Evolutionary conservation across 176 grass and related monocot species (phyloP).

Genomic region (Bolboschoenus planiculmis): DNA sequence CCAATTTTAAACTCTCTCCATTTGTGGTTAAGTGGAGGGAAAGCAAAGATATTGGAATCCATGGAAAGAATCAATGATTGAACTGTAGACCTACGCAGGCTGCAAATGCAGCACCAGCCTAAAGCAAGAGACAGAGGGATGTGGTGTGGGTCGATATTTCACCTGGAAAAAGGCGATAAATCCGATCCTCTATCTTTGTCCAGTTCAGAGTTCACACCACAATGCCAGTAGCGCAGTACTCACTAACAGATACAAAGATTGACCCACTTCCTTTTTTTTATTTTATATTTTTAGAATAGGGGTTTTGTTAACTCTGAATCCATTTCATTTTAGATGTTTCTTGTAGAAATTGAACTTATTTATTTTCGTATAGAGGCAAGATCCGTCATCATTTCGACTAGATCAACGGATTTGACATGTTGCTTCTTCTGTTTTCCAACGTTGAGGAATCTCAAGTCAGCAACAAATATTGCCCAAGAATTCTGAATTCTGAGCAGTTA

Average conservation of each 20-base stretch:
- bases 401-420: no score
- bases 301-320: no score
- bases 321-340: no score
- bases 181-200: not conserved
- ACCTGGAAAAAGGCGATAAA: conserved; percentile 24
- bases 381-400: no score
- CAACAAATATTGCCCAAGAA: no score
- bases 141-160: conserved; percentile 22
- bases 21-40: not conserved
- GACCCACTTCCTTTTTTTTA: not conserved
- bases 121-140: conserved; percentile 10
- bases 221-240: not conserved
- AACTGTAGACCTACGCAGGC: not conserved
- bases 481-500: not conserved
- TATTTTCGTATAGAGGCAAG: no score
- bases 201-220: not conserved
- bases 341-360: not conserved
- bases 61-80: not conserved
- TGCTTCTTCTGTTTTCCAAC: not conserved
- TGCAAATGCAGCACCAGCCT: not conserved
- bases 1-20: not conserved
- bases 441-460: not conserved
- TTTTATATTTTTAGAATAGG: no score
- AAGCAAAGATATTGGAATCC: not conserved
- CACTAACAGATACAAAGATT: not conserved